These are phyloP conservation scores for Suhomyces kilbournensis DNA, from an alignment of 805 yeast genomes.

Conservation along the genomic window DNA sequence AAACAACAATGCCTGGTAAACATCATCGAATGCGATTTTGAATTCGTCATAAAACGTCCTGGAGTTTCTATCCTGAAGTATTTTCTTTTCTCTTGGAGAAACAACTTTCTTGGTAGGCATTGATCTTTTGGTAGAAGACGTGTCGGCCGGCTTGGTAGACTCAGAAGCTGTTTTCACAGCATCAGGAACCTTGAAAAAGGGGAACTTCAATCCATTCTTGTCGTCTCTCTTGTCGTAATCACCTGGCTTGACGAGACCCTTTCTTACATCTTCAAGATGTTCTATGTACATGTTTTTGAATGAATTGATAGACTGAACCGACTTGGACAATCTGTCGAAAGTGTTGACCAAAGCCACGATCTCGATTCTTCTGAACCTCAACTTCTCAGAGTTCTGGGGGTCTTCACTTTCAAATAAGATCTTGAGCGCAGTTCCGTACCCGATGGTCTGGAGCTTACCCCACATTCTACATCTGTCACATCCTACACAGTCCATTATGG, in stretches of 20 bases:
- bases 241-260: constrained; percentile 39
- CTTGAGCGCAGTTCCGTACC: constrained; percentile 95
- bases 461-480: constrained; percentile 97
- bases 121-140: not conserved
- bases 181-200: constrained; percentile 20
- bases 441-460: constrained; percentile 97
- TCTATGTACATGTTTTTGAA: constrained; percentile 57
- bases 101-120: constrained; percentile 8
- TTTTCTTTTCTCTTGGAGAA: constrained; percentile 1
- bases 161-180: not conserved
- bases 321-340: constrained; percentile 85
- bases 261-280: constrained; percentile 39
- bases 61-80: not conserved
- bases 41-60: constrained; percentile 40
- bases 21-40: constrained; percentile 48
- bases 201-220: constrained; percentile 35
- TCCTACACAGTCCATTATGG: constrained; percentile 97
- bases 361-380: constrained; percentile 72
- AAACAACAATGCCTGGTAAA: constrained; percentile 60
- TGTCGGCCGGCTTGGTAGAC: not conserved
- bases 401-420: constrained; percentile 74
- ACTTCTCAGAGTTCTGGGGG: constrained; percentile 50
- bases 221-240: constrained; percentile 33
- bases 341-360: constrained; percentile 89
- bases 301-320: constrained; percentile 68